Base-by-base conservation (phyloP, 2,329 filamentous ascomycete species). In the Geosmithia morbida region DNA sequence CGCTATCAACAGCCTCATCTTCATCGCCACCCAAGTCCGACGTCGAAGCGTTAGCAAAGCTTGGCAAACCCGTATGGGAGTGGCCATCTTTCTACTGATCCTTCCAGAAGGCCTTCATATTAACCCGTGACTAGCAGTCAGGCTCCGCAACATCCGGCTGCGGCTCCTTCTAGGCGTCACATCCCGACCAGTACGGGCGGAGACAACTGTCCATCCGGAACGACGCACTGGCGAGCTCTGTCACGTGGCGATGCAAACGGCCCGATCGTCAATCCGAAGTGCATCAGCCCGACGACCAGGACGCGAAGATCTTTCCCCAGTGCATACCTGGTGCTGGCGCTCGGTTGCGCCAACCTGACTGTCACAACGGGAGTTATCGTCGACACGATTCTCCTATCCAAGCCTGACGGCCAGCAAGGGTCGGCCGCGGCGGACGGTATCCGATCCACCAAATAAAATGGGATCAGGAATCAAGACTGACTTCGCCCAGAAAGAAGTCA, bases 401-500 rank as follows among this genome's bases (percentile, higher is more conserved):
- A 50, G n/a, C 41, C 48, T 29, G 39, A 41, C 16, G 48, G 45
- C 14, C 33, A 37, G 14, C 11, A 16, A 37, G 41, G 44, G 17
- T 47, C 46, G 2, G 48, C 46, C 1, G 41, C 48, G 7, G 58
- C 57, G 3, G 54, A 50, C n/a, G 55, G 51, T 3, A 53, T 59
- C 18, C 49, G 55, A 16, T 33, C 43, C 6, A 45, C 45, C 33
- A 46, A 50, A 46, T 16, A 50, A 49, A 33, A 52, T 43, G 11
- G 51, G 49, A 30, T 54, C 44, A 19, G n/a, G n/a, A n/a, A n/a
- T 30, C 19, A 30, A 20, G 0, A 50, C 59, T 11, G 49, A 43
- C 7, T 62, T 62, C 1, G 53, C 50, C 2, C 62, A 56, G 22
- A 37, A 37, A 13, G 69, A 72, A 49, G 61, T 72, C 2, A 63